Evolutionary conservation across 768 basidiomycete species (phyloP).

Genomic region (Cyathus striatus): DNA sequence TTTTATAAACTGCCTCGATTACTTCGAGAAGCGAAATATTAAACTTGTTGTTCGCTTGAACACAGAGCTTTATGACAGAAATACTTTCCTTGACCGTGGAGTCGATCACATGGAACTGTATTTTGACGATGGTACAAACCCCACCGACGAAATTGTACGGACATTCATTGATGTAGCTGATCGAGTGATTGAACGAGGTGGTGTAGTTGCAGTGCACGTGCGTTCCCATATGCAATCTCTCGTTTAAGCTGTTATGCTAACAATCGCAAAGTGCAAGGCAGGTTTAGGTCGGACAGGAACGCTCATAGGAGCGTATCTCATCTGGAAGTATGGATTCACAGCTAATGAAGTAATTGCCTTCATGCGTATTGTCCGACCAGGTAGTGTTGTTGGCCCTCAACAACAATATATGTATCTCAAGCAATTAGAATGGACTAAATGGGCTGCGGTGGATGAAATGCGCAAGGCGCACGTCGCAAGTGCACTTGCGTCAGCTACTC

Average conservation of each 20-base stretch:
- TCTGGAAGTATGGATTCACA: constrained; percentile 98
- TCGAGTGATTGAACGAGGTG: constrained; percentile 66
- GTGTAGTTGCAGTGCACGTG: constrained; percentile 86
- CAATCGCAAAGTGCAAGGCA: constrained; percentile 75
- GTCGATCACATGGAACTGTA: constrained; percentile 91
- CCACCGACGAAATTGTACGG: constrained; percentile 90
- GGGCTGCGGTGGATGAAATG: constrained; percentile 84
- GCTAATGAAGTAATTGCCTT: constrained; percentile 95
- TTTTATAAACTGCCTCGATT: constrained; percentile 88
- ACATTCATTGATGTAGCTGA: constrained; percentile 88
- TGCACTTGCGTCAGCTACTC: constrained; percentile 28
- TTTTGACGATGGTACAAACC: constrained; percentile 98
- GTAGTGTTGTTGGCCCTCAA: constrained; percentile 87
- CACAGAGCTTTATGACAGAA: constrained; percentile 83
- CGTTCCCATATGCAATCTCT: constrained; percentile 20
- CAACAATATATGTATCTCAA: constrained; percentile 95
- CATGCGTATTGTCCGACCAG: constrained; percentile 96
- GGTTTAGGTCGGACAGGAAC: constrained; percentile 96
- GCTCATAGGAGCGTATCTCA: constrained; percentile 94
- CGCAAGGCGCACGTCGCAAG: constrained; percentile 42
- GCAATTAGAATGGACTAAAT: constrained; percentile 90
- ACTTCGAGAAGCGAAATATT: constrained; percentile 83
- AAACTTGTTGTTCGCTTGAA: constrained; percentile 93
- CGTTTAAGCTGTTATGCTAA: constrained; percentile 12
- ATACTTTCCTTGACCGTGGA: constrained; percentile 76